Evolutionary conservation across 139 green algal genomes (phyloP).

Genomic region (Dunaliella sp.): DNA sequence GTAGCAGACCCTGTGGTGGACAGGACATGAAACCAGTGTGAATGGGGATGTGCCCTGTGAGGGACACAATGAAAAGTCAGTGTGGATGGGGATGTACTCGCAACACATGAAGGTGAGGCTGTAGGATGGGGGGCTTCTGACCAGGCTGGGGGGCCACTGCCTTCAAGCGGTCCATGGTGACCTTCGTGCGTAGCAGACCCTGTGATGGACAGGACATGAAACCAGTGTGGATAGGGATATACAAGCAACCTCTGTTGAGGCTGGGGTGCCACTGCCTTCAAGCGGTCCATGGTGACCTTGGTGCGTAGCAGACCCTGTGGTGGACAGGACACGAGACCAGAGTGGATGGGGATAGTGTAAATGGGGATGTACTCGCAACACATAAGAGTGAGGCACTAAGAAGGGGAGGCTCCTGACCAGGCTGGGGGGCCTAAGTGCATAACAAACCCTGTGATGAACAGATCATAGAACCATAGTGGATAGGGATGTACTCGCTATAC

Average conservation of each 20-base stretch:
- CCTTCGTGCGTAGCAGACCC: conserved; percentile 40
- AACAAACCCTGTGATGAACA: conserved; percentile 32
- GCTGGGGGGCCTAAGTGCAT: conserved; percentile 51
- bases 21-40: too few relatives aligned
- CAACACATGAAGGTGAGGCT: conserved; percentile 86
- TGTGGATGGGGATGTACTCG: too few relatives aligned
- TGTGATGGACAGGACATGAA: not conserved
- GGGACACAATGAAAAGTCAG: too few relatives aligned
- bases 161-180: conserved; percentile 90
- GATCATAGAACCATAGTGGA: too few relatives aligned
- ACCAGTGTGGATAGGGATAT: too few relatives aligned
- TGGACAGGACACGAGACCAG: too few relatives aligned
- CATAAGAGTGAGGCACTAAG: too few relatives aligned
- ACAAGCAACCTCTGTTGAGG: conserved; percentile 93
- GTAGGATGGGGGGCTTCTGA: conserved; percentile 91
- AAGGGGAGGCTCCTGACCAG: conserved; percentile 92
- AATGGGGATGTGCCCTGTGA: too few relatives aligned
- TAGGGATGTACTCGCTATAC: too few relatives aligned
- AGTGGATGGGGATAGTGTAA: too few relatives aligned
- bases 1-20: conserved; percentile 36
- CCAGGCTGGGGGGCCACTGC: conserved; percentile 76
- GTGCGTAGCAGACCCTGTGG: conserved; percentile 42
- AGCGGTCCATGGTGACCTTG: conserved; percentile 74
- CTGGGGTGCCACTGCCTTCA: conserved; percentile 80
- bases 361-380: too few relatives aligned